Conservation (phyloP, 257 asterid genomes). For the Cordia subcordata region DNA sequence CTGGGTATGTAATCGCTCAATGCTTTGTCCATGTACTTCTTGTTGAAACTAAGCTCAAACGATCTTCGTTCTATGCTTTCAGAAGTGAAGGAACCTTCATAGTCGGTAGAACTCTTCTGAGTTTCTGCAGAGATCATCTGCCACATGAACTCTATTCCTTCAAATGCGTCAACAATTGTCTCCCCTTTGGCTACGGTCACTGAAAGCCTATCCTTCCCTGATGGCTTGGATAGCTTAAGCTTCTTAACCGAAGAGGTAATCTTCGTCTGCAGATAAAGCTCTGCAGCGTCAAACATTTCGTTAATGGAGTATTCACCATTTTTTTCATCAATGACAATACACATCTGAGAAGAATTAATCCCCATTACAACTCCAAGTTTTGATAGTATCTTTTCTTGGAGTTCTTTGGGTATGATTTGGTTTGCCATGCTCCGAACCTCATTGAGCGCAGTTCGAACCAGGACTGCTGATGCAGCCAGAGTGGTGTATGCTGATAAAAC, state of each 20-base stretch:
- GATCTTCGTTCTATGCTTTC: constrained; percentile 9
- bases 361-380: constrained; percentile 24
- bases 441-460: constrained; percentile 13
- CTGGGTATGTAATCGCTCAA: constrained; percentile 19
- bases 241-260: constrained; percentile 4
- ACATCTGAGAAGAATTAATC: constrained; percentile 13
- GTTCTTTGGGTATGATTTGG: constrained; percentile 21
- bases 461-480: constrained; percentile 15
- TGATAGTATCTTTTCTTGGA: constrained; percentile 16
- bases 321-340: constrained; percentile 14
- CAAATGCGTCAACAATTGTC: constrained; percentile 15
- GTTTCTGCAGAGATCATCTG: constrained; percentile 9
- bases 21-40: constrained; percentile 11
- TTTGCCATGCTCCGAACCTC: constrained; percentile 22
- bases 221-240: constrained; percentile 16
- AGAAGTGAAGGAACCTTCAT: constrained; percentile 1
- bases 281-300: constrained; percentile 23
- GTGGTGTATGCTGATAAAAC: constrained; percentile 24
- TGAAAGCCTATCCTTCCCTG: constrained; percentile 4
- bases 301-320: constrained; percentile 11
- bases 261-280: constrained; percentile 12
- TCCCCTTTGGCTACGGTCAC: constrained; percentile 16
- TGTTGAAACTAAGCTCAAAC: constrained; percentile 20
- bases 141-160: constrained; percentile 17
- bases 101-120: constrained; percentile 6